Conservation (phyloP, 139 green algal species). For the Choricystis sp. region DNA sequence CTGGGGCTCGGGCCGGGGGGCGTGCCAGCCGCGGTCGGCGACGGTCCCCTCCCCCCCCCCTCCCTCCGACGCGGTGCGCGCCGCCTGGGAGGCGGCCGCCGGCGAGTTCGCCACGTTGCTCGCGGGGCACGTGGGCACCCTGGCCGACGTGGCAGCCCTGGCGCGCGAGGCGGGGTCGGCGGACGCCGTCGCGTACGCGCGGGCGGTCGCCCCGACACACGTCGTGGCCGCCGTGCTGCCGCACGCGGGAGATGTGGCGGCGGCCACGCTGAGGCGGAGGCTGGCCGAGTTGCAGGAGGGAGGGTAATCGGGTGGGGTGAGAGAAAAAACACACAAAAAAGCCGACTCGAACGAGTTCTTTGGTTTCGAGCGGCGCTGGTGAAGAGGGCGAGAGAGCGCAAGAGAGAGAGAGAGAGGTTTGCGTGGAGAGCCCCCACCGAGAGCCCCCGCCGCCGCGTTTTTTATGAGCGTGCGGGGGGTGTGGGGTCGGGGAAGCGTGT, state of each 20-base stretch:
- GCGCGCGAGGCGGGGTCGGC: conserved; percentile 5
- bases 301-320: no score
- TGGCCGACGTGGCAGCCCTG: conserved; percentile 8
- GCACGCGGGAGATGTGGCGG: conserved; percentile 9
- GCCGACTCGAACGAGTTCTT: no score
- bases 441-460: no score
- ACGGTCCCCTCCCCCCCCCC: not conserved
- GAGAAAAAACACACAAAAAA: not conserved
- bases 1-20: conserved; percentile 19
- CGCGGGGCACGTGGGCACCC: conserved; percentile 14
- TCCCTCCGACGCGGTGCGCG: not conserved
- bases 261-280: not conserved
- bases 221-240: conserved; percentile 19
- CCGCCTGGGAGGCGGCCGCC: conserved; percentile 13
- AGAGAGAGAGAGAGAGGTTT: not conserved
- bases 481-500: no score
- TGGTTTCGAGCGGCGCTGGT: no score
- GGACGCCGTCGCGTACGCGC: conserved; percentile 10
- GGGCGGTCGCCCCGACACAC: conserved; percentile 14
- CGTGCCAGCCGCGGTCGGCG: not conserved
- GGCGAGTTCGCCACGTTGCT: conserved; percentile 14
- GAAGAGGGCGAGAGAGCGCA: not conserved
- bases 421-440: no score
- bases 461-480: no score
- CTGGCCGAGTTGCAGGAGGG: not conserved